Conservation (phyloP, 139 green algal species). For the Volvox africanus region DNA sequence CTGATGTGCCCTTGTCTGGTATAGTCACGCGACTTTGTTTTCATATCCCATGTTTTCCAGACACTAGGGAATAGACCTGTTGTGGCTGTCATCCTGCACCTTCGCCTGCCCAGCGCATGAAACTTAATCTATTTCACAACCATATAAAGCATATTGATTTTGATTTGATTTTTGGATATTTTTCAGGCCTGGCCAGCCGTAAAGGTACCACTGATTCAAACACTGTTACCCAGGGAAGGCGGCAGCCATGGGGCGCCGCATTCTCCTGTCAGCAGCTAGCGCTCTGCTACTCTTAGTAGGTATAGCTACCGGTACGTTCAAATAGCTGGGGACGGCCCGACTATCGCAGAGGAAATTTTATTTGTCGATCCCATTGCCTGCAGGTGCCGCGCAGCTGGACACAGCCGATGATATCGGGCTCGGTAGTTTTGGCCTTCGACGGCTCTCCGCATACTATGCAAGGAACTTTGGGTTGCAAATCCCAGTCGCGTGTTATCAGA, state of each 20-base stretch:
- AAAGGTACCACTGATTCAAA: conserved; percentile 10
- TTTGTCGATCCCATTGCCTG: neutral
- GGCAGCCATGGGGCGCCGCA: conserved; percentile 44
- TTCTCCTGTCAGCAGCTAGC: neutral
- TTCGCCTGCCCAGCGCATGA: neutral
- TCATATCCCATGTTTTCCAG: too few species aligned
- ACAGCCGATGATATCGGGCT: conserved; percentile 22
- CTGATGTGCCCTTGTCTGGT: neutral
- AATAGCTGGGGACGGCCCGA: neutral
- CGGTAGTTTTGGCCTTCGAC: conserved; percentile 4
- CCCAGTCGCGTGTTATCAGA: conserved; percentile 45
- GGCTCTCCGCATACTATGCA: conserved; percentile 27
- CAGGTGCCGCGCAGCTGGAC: conserved; percentile 32
- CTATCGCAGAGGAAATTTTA: neutral
- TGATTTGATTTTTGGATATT: neutral
- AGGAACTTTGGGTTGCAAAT: conserved; percentile 15
- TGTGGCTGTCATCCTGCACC: conserved; percentile 6
- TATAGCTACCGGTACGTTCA: conserved; percentile 23
- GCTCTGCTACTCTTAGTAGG: neutral
- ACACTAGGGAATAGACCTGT: neutral
- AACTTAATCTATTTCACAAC: neutral
- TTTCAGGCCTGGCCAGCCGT: neutral
- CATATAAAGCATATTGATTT: neutral
- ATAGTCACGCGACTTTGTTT: too few species aligned
- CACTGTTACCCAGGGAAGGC: neutral